A percentile compares a stretch with the other conserved stretches of the same genome.
Evolutionary conservation across 2,329 filamentous ascomycete species (phyloP).

Genomic region (Beauveria australis): DNA sequence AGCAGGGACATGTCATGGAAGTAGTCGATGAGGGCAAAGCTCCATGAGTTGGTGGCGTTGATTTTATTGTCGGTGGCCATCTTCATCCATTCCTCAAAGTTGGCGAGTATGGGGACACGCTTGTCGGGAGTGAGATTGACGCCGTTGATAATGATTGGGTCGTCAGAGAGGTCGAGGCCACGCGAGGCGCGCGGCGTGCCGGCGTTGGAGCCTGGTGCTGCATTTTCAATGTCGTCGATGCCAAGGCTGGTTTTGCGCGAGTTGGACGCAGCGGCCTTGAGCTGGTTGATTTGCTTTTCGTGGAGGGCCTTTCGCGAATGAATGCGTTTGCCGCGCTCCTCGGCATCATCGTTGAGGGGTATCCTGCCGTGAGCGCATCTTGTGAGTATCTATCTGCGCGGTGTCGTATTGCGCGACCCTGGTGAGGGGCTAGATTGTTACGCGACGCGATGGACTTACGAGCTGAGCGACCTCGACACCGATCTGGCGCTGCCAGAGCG

Average conservation of each 20-base stretch:
- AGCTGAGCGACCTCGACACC: slow-evolving; percentile 33
- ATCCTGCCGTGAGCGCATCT: slow-evolving; percentile 49
- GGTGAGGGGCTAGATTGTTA: slow-evolving; percentile 14
- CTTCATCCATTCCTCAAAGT: slow-evolving; percentile 99
- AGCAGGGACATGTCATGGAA: slow-evolving; percentile 98
- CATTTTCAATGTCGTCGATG: slow-evolving; percentile 50
- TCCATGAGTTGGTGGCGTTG: slow-evolving; percentile 97
- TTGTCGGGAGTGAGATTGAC: slow-evolving; percentile 89
- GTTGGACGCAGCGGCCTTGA: slow-evolving; percentile 62
- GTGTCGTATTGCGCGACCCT: slow-evolving; percentile 10
- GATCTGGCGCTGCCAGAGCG: slow-evolving; percentile 38
- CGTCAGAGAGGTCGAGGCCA: slow-evolving; percentile 40
- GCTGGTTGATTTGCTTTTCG: slow-evolving; percentile 85
- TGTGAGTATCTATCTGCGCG: not conserved
- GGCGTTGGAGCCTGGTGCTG: slow-evolving; percentile 46
- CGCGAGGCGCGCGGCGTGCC: slow-evolving; percentile 37
- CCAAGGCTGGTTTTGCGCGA: slow-evolving; percentile 55
- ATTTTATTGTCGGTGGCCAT: slow-evolving; percentile 99
- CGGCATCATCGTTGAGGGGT: slow-evolving; percentile 89
- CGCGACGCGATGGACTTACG: slow-evolving; percentile 8
- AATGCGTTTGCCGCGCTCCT: slow-evolving; percentile 81
- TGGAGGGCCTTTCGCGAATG: slow-evolving; percentile 83
- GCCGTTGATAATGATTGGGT: slow-evolving; percentile 59
- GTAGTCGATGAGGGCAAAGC: slow-evolving; percentile 99
- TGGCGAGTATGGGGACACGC: slow-evolving; percentile 87